phyloP scores from a whole-genome alignment of 148 eudicot genomes.

The Silene conica region DNA sequence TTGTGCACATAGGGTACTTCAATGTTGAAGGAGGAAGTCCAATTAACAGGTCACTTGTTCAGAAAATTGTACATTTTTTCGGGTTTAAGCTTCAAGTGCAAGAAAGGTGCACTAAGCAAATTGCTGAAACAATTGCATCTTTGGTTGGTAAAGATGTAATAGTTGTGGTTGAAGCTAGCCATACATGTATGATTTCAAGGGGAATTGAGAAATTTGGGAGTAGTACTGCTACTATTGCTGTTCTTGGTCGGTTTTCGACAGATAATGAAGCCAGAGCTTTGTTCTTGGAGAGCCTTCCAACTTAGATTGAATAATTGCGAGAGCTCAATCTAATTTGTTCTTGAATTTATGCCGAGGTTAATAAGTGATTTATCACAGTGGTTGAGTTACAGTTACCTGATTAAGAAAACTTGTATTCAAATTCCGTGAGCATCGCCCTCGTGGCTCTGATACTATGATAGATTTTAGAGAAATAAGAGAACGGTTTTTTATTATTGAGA shows the following conservation, averaged over 20 bases:
- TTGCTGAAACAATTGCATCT: conserved; percentile 73
- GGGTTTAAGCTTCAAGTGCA: conserved; percentile 94
- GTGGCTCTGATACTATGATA: too few species aligned
- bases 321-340: too few species aligned
- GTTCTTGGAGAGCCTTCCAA: conserved; percentile 61
- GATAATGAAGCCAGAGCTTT: conserved; percentile 54
- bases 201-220: conserved; percentile 90
- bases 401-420: too few species aligned
- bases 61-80: conserved; percentile 69
- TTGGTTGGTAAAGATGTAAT: conserved; percentile 68
- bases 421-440: too few species aligned
- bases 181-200: conserved; percentile 89
- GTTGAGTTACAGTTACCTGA: too few species aligned
- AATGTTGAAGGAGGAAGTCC: conserved; percentile 32
- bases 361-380: too few species aligned
- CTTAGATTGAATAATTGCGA: too few species aligned
- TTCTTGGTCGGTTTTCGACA: conserved; percentile 72
- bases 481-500: too few species aligned
- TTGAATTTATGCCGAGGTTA: too few species aligned
- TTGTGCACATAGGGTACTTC: conserved; percentile 77
- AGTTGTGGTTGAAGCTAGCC: conserved; percentile 85
- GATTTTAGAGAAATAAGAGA: too few species aligned
- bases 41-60: conserved; percentile 45
- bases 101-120: conserved; percentile 83
- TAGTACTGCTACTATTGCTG: conserved; percentile 75